These are phyloP conservation scores for Trichoderma reesei DNA, from an alignment of 495 filamentous ascomycete species.

Conservation along the genomic window DNA sequence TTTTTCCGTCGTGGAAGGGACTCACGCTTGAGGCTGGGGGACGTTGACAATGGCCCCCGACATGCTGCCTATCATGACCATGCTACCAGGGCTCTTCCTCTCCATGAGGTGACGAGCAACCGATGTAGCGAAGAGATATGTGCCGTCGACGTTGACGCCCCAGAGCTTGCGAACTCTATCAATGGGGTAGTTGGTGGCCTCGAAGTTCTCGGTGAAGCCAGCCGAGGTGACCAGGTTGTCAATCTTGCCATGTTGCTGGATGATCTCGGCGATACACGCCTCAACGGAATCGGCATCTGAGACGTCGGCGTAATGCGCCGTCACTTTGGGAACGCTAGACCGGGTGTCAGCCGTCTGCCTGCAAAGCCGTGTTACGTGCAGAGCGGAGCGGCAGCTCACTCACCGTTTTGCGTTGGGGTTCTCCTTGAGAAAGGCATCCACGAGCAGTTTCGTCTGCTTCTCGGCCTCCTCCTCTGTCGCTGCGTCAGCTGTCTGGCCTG, in stretches of 20 bases:
- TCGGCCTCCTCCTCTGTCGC: conserved; percentile 70
- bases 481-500: neutral
- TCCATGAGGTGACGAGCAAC: conserved; percentile 86
- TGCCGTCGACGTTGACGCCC: conserved; percentile 91
- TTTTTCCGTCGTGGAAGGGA: conserved; percentile 5
- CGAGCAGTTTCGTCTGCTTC: conserved; percentile 58
- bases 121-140: conserved; percentile 76
- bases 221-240: conserved; percentile 92
- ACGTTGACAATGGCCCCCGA: conserved; percentile 86
- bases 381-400: conserved; percentile 16
- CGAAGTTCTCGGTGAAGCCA: conserved; percentile 92
- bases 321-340: conserved; percentile 59
- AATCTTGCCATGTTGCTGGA: conserved; percentile 62
- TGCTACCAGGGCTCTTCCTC: conserved; percentile 65
- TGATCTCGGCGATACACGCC: conserved; percentile 55
- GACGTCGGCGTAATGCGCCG: conserved; percentile 84
- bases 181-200: conserved; percentile 76
- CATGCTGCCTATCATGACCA: conserved; percentile 96
- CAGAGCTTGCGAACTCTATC: conserved; percentile 86
- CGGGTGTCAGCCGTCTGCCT: neutral
- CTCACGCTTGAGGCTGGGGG: conserved; percentile 76
- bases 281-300: conserved; percentile 68
- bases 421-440: conserved; percentile 63
- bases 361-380: neutral
- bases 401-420: conserved; percentile 67